These are phyloP conservation scores for Diplodia intermedia DNA, from an alignment of 2,329 filamentous ascomycete species.

Conservation along the genomic window DNA sequence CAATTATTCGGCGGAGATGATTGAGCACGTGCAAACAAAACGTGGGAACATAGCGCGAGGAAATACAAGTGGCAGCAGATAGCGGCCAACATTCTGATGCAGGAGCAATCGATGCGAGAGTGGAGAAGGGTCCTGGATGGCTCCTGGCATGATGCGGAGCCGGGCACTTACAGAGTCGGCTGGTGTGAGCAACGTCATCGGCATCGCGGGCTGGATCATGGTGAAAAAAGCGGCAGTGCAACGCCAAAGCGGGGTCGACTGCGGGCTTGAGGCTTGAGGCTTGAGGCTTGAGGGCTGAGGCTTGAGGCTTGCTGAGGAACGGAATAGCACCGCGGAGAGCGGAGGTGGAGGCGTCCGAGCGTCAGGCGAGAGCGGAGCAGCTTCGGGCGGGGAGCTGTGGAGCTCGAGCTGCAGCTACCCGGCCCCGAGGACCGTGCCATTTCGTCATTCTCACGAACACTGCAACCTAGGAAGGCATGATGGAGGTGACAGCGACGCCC, in stretches of 20 bases:
- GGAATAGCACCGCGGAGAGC: background rate
- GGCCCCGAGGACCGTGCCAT: background rate
- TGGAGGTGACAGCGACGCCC: background rate
- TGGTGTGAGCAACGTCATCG: background rate
- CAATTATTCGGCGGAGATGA: conserved; percentile 33
- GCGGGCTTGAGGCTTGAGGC: background rate
- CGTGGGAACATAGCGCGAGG: background rate
- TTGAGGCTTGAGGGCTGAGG: too few species aligned
- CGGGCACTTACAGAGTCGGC: background rate
- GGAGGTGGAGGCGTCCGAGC: conserved; percentile 1
- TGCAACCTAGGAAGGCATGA: background rate
- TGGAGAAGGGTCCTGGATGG: background rate
- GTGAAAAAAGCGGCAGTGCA: background rate
- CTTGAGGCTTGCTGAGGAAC: background rate
- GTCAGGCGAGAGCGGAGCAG: background rate
- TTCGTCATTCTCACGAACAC: conserved; percentile 5
- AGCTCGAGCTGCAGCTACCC: background rate
- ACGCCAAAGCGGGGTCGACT: conserved; percentile 9
- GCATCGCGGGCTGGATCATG: background rate
- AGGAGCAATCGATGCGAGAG: too few species aligned
- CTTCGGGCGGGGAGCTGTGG: conserved; percentile 4
- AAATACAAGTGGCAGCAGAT: conserved; percentile 1
- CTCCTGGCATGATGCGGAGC: background rate
- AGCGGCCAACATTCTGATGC: background rate
- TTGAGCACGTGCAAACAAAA: background rate